phyloP scores from a whole-genome alignment of 768 basidiomycete genomes.

The Mycena alexandri region DNA sequence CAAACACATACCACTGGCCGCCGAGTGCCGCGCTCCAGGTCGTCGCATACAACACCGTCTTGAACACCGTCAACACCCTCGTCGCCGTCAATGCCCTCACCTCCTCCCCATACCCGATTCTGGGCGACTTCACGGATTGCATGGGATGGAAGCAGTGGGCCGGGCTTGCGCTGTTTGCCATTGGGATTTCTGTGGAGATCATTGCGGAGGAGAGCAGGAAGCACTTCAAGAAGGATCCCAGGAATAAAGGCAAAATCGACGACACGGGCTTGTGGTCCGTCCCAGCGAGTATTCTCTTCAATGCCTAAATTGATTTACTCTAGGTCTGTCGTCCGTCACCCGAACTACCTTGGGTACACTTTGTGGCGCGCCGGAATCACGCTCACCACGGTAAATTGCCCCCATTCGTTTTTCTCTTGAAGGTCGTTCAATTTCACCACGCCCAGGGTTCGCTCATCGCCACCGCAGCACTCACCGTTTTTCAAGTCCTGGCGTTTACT shows the following conservation, averaged over 20 bases:
- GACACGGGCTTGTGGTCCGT: conserved; percentile 41
- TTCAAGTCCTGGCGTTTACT: conserved; percentile 3
- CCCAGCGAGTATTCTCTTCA: conserved; percentile 1
- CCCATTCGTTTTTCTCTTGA: neutral
- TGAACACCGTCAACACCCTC: conserved; percentile 40
- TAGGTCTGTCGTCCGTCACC: conserved; percentile 41
- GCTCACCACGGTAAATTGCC: conserved; percentile 30
- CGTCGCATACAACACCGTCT: conserved; percentile 31
- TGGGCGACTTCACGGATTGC: conserved; percentile 32
- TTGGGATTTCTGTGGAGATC: conserved; percentile 37
- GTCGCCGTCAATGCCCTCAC: conserved; percentile 38
- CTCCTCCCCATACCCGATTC: conserved; percentile 18
- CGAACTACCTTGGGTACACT: conserved; percentile 43
- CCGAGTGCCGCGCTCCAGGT: conserved; percentile 22
- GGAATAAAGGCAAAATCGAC: conserved; percentile 41
- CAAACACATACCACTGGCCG: conserved; percentile 18
- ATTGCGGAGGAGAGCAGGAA: conserved; percentile 40
- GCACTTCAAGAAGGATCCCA: conserved; percentile 42
- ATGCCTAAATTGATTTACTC: neutral
- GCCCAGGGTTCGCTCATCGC: conserved; percentile 27
- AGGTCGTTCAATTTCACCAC: no score
- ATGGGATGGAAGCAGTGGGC: conserved; percentile 36
- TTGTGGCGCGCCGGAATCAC: conserved; percentile 43
- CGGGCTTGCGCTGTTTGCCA: conserved; percentile 36
- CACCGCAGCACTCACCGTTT: neutral